Conservation (phyloP, 1,284 basidiomycete genomes). For the Trametes pubescens region DNA sequence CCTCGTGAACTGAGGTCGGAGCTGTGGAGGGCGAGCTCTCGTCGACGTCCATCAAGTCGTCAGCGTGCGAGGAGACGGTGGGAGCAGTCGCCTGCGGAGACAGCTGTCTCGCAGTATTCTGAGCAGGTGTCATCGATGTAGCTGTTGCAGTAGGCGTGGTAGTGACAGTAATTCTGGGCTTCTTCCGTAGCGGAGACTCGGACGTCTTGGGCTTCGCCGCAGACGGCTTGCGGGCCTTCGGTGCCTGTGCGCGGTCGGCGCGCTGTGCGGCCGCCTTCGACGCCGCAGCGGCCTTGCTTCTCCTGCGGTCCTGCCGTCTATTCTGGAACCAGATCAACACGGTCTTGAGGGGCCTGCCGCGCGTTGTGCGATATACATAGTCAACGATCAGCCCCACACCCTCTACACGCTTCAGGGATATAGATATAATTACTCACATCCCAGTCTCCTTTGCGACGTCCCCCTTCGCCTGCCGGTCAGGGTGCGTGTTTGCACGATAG, state of each 20-base stretch:
- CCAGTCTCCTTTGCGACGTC: slow-evolving; percentile 47
- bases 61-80: not conserved
- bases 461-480: slow-evolving; percentile 49
- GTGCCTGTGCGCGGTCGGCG: not conserved
- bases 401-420: not conserved
- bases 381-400: not conserved
- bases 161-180: not conserved
- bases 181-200: not conserved
- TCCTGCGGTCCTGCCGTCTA: slow-evolving; percentile 37
- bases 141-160: not conserved
- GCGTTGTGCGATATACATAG: not conserved
- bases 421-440: slow-evolving; percentile 46
- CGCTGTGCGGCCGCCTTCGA: not conserved
- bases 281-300: slow-evolving; percentile 5
- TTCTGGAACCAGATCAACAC: slow-evolving; percentile 46
- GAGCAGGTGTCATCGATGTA: not conserved
- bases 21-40: slow-evolving; percentile 7
- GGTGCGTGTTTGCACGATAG: slow-evolving; percentile 50
- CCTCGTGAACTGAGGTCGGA: slow-evolving; percentile 7
- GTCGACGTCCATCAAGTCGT: slow-evolving; percentile 8
- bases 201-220: not conserved
- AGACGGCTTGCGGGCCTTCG: not conserved
- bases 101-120: not conserved
- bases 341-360: slow-evolving; percentile 38
- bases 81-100: not conserved